Evolutionary conservation across 192 early-diverging fungal genomes (phyloP).

Genomic region (Gigaspora rosea): DNA sequence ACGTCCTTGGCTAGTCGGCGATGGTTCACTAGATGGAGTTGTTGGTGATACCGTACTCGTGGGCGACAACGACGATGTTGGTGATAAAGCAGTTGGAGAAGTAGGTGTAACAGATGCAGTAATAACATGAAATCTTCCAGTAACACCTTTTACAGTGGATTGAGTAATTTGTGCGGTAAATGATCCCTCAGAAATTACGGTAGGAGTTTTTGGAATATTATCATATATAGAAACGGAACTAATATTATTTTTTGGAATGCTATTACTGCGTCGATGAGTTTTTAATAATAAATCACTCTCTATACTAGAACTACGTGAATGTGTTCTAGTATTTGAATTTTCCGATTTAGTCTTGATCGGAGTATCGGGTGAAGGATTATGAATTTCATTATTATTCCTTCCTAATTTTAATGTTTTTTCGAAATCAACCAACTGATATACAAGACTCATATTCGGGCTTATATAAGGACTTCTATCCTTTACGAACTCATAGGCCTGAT

Average conservation of each 20-base stretch:
- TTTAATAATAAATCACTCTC: conserved; percentile 24
- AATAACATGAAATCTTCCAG: conserved; percentile 27
- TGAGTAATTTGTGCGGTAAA: not conserved
- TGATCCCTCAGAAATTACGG: not conserved
- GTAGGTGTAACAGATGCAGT: not conserved
- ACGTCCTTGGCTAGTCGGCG: not conserved
- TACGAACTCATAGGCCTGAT: conserved; percentile 76
- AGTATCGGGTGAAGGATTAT: not conserved
- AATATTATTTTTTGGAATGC: not conserved
- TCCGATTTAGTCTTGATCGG: not conserved
- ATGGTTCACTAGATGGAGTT: conserved; percentile 1
- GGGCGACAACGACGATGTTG: not conserved
- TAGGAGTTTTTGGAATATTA: conserved; percentile 20
- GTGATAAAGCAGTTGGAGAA: not conserved
- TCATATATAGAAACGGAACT: not conserved
- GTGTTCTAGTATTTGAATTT: not conserved
- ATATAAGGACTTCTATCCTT: conserved; percentile 68
- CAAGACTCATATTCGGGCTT: conserved; percentile 80
- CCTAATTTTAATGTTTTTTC: conserved; percentile 51
- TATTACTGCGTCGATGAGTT: conserved; percentile 22
- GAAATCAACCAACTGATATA: conserved; percentile 77
- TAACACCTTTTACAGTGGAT: conserved; percentile 21
- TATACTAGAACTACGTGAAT: conserved; percentile 27
- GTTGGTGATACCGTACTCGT: conserved; percentile 9
- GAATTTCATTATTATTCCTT: not conserved